These are phyloP conservation scores for Trypanosoma avium DNA, from an alignment of 208 protist species.

Conservation along the genomic window DNA sequence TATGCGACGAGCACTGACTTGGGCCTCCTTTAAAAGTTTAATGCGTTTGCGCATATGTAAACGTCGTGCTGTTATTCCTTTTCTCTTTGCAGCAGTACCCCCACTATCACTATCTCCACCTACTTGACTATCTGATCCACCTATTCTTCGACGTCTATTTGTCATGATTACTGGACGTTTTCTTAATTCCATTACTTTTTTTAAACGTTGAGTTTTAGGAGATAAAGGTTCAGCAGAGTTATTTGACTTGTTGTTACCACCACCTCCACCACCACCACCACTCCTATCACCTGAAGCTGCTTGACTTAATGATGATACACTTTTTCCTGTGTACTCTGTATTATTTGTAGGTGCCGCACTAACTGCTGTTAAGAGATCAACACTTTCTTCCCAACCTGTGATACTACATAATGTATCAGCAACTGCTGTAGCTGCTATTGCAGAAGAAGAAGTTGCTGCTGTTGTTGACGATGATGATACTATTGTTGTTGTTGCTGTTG, in stretches of 20 bases:
- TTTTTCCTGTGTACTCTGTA: constrained; percentile 1
- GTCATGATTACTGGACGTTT: neutral
- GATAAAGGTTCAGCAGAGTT: neutral
- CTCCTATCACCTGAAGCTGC: neutral
- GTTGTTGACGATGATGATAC: neutral
- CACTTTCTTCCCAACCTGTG: constrained; percentile 25
- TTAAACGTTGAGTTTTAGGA: constrained; percentile 3
- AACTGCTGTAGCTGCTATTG: neutral
- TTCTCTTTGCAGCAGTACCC: constrained; percentile 26
- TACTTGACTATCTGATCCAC: neutral
- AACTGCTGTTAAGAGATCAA: neutral
- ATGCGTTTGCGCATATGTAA: constrained; percentile 39
- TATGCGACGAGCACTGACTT: constrained; percentile 35
- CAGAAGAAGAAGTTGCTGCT: neutral
- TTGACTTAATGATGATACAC: neutral
- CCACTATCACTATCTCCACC: constrained; percentile 20
- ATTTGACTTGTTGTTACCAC: constrained; percentile 7
- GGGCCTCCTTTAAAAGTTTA: constrained; percentile 38
- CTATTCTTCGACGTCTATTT: constrained; percentile 16
- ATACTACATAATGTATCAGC: constrained; percentile 20
- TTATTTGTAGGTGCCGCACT: neutral
- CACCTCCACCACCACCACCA: neutral
- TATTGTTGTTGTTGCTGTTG: neutral
- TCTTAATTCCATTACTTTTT: constrained; percentile 14
- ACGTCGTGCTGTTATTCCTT: constrained; percentile 25